phyloP scores from a whole-genome alignment of 192 early-diverging fungal species.

The Dimargaris cristalligena region DNA sequence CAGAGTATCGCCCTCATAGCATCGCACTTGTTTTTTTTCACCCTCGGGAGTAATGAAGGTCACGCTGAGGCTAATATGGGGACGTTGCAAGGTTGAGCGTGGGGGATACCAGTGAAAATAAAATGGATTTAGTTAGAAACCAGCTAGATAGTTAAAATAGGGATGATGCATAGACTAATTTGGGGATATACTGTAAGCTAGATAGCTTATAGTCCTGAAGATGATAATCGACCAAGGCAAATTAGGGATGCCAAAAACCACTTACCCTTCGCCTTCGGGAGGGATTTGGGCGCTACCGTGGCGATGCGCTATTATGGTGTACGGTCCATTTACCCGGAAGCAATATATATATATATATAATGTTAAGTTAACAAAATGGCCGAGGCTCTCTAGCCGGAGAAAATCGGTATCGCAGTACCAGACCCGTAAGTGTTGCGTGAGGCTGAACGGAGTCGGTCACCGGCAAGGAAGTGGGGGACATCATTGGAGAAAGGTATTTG shows the following conservation, averaged over 20 bases:
- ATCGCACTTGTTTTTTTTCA: conserved; percentile 52
- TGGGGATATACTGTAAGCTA: not conserved
- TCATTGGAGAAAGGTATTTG: too few species aligned
- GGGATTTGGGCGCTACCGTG: not conserved
- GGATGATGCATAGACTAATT: not conserved
- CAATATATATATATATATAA: too few species aligned
- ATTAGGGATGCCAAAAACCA: not conserved
- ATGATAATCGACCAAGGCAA: not conserved
- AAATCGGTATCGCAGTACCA: too few species aligned
- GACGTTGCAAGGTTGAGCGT: too few species aligned
- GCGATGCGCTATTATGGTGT: too few species aligned
- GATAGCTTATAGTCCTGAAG: not conserved
- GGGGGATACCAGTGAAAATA: too few species aligned
- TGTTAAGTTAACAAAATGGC: too few species aligned
- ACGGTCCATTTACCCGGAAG: too few species aligned
- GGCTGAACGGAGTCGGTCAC: too few species aligned
- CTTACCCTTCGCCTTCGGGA: conserved; percentile 8
- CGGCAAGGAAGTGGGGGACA: too few species aligned
- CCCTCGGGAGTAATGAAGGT: conserved; percentile 77
- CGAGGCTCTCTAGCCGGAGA: too few species aligned
- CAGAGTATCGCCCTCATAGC: conserved; percentile 70
- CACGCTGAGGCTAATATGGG: conserved; percentile 28
- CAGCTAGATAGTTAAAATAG: not conserved
- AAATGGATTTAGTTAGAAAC: not conserved
- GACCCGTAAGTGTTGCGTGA: too few species aligned